Evolutionary conservation across 2,329 filamentous ascomycete genomes (phyloP).

Genomic region (Beauveria sp.): DNA sequence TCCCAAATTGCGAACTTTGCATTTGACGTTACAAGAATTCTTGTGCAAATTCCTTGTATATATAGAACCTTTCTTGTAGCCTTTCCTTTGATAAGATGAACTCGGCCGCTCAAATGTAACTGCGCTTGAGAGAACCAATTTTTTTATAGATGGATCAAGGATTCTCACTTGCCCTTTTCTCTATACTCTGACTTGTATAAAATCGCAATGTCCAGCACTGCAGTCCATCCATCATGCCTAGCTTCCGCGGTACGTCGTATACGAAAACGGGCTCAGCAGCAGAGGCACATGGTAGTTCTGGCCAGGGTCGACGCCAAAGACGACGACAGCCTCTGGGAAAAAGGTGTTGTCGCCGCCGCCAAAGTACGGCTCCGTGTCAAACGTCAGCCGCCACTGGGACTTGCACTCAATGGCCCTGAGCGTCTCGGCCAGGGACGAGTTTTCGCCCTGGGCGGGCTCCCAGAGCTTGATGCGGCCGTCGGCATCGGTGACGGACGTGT

Average conservation of each 20-base stretch:
- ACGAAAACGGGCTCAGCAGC: constrained; percentile 69
- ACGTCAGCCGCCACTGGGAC: constrained; percentile 60
- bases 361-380: constrained; percentile 68
- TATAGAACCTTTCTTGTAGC: no score
- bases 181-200: no score
- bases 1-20: no score
- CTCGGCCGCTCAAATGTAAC: no score
- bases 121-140: no score
- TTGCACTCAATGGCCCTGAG: constrained; percentile 35
- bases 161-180: no score
- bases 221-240: constrained; percentile 26
- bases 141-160: no score
- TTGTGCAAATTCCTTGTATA: no score
- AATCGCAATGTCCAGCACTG: no score
- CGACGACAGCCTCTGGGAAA: constrained; percentile 52
- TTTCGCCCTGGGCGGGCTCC: constrained; percentile 41
- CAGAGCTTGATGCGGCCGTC: constrained; percentile 69
- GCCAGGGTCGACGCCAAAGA: constrained; percentile 43
- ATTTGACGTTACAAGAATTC: no score
- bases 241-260: constrained; percentile 77
- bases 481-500: constrained; percentile 49
- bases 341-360: constrained; percentile 49
- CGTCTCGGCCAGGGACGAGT: constrained; percentile 47
- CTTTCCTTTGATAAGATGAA: no score
- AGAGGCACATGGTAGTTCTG: constrained; percentile 77